These are phyloP conservation scores for Fusarium floridanum DNA, from an alignment of 2,329 filamentous ascomycete genomes.

Conservation along the genomic window DNA sequence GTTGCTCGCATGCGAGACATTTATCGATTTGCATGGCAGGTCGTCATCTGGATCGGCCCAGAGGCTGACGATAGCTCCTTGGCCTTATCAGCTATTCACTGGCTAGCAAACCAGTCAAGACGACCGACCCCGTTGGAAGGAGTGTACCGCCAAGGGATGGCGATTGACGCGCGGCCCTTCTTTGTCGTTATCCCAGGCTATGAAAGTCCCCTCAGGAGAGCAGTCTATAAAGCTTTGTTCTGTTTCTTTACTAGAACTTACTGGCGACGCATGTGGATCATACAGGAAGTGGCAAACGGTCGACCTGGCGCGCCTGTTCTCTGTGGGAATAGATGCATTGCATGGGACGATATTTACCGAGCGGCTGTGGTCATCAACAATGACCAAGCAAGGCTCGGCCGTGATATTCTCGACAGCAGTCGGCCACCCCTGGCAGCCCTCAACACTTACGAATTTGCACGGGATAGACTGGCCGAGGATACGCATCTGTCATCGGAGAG, in stretches of 20 bases:
- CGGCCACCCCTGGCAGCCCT: neutral
- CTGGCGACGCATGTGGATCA: neutral
- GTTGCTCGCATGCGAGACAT: conserved; percentile 12
- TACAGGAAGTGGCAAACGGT: neutral
- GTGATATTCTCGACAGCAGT: neutral
- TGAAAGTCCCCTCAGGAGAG: neutral
- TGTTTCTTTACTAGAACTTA: neutral
- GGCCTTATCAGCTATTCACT: neutral
- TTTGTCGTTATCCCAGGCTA: neutral
- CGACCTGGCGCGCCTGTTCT: neutral
- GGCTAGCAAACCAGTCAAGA: neutral
- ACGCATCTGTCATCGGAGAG: neutral
- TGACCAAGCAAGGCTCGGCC: conserved; percentile 3
- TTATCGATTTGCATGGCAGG: conserved; percentile 17
- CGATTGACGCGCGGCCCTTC: neutral
- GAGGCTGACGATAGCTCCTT: neutral
- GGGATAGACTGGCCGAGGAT: neutral
- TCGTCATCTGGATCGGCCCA: neutral
- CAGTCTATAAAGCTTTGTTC: neutral
- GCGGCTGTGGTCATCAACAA: neutral
- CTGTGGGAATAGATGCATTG: neutral
- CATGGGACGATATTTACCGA: neutral
- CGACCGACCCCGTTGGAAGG: neutral
- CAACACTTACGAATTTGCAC: neutral
- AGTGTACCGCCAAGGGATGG: neutral